Evolutionary conservation across 345 rosid genomes (phyloP).

Genomic region (Crucihimalaya himalaica): DNA sequence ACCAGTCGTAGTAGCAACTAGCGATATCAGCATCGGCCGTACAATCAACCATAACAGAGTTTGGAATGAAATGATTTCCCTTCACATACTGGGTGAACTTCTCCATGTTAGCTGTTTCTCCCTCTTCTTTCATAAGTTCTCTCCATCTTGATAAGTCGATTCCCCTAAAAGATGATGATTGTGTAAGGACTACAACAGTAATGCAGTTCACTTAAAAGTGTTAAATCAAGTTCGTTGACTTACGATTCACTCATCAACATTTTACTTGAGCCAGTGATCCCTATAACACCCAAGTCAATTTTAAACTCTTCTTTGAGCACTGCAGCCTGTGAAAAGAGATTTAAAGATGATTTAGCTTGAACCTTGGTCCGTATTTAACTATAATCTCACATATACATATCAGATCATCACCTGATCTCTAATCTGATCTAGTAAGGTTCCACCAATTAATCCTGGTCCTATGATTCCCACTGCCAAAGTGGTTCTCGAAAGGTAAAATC

Average conservation of each 20-base stretch:
- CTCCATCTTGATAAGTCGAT: constrained; percentile 82
- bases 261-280: constrained; percentile 72
- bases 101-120: constrained; percentile 72
- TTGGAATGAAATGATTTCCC: constrained; percentile 90
- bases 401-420: constrained; percentile 71
- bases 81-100: constrained; percentile 74
- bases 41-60: constrained; percentile 89
- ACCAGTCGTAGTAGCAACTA: constrained; percentile 74
- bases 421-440: constrained; percentile 85
- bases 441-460: constrained; percentile 96
- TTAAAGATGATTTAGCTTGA: not conserved
- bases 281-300: constrained; percentile 94
- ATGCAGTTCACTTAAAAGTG: not conserved
- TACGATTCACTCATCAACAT: constrained; percentile 89
- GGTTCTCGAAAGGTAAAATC: constrained; percentile 90
- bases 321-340: constrained; percentile 60
- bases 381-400: not conserved
- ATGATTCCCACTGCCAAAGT: constrained; percentile 89
- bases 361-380: not conserved
- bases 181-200: constrained; percentile 11
- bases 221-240: constrained; percentile 37
- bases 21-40: constrained; percentile 85
- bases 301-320: constrained; percentile 93
- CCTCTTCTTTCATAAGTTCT: constrained; percentile 62
- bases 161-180: constrained; percentile 49